Percentiles rank a stretch among this genome's conserved stretches.
Conservation (phyloP, 495 filamentous ascomycete species). For the Aspergillus bertholletiae region DNA sequence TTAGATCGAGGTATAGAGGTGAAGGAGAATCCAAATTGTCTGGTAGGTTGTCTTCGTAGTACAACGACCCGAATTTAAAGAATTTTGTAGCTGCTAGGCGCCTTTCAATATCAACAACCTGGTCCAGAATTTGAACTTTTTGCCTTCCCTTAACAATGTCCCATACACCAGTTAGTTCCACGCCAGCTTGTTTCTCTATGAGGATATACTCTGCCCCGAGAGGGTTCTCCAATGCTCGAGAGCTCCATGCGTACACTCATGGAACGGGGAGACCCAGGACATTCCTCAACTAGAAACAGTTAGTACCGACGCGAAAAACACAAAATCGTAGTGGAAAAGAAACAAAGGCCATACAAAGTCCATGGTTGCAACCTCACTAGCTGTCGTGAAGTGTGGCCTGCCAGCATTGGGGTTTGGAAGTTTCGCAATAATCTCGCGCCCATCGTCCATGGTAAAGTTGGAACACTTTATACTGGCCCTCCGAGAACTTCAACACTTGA, state of each 20-base stretch:
- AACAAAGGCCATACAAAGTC: constrained; percentile 29
- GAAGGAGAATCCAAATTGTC: constrained; percentile 6
- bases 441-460: constrained; percentile 35
- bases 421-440: constrained; percentile 28
- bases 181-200: constrained; percentile 28
- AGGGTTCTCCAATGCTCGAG: constrained; percentile 23
- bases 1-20: constrained; percentile 11
- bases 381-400: constrained; percentile 30
- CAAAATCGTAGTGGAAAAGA: constrained; percentile 1
- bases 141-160: constrained; percentile 18
- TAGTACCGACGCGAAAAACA: constrained; percentile 11
- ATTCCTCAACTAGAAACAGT: constrained; percentile 21
- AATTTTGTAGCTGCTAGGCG: constrained; percentile 22
- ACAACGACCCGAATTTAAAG: constrained; percentile 20
- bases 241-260: constrained; percentile 28
- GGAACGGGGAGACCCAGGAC: constrained; percentile 24
- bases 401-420: constrained; percentile 37
- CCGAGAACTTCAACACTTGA: constrained; percentile 26
- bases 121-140: constrained; percentile 21
- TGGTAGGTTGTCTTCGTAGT: constrained; percentile 22
- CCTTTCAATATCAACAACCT: constrained; percentile 27
- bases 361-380: constrained; percentile 41
- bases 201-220: constrained; percentile 32
- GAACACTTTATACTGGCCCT: constrained; percentile 37
- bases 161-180: constrained; percentile 23